phyloP scores from a whole-genome alignment of 2,329 filamentous ascomycete species.

The Leptographium wingfieldii region DNA sequence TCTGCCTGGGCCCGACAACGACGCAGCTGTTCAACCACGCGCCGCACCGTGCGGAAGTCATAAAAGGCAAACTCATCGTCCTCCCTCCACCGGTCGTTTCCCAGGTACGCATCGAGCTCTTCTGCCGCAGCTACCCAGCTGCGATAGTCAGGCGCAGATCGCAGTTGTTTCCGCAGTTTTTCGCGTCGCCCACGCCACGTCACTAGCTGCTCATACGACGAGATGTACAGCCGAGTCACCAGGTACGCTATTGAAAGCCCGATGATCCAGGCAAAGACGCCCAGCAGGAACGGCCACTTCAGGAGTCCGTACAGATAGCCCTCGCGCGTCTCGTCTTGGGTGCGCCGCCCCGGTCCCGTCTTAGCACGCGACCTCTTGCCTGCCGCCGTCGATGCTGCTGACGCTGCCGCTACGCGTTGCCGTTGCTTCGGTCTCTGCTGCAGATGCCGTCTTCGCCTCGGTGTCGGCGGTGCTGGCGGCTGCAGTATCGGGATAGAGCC shows the following conservation, averaged over 20 bases:
- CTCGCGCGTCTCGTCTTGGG: constrained; percentile 85
- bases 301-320: constrained; percentile 79
- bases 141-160: constrained; percentile 58
- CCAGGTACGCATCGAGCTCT: constrained; percentile 67
- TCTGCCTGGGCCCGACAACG: constrained; percentile 50
- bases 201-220: constrained; percentile 79
- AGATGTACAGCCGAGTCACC: constrained; percentile 77
- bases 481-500: background rate
- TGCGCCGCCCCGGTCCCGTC: constrained; percentile 34
- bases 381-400: constrained; percentile 19
- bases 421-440: constrained; percentile 20
- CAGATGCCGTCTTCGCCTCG: background rate
- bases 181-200: constrained; percentile 78
- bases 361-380: constrained; percentile 8
- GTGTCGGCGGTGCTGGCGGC: background rate
- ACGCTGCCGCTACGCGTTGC: constrained; percentile 10
- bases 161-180: constrained; percentile 56
- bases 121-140: constrained; percentile 77
- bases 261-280: constrained; percentile 69
- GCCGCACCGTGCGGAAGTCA: constrained; percentile 69
- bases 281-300: constrained; percentile 81
- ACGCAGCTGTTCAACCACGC: constrained; percentile 64
- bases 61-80: constrained; percentile 74
- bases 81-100: constrained; percentile 69
- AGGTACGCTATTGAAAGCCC: constrained; percentile 65